Conservation (phyloP, 2,329 filamentous ascomycete genomes). For the Clarireedia monteithiana region DNA sequence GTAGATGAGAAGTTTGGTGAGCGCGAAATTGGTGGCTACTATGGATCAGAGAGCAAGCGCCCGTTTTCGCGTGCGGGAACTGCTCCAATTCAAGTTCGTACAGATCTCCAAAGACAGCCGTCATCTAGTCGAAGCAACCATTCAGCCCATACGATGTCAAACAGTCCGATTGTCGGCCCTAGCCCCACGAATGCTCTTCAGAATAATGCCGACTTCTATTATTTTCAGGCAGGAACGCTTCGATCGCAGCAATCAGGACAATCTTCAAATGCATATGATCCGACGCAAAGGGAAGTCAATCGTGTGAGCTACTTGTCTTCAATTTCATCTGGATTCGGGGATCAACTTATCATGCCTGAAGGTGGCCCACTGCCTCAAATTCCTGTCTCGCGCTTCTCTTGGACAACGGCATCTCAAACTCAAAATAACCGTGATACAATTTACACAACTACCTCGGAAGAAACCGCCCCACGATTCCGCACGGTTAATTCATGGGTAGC, state of each 20-base stretch:
- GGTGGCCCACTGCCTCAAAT: slow-evolving; percentile 13
- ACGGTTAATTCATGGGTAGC: slow-evolving; percentile 56
- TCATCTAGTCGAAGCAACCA: neutral
- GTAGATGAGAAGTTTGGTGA: slow-evolving; percentile 1
- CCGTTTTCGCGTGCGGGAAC: neutral
- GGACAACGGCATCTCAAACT: slow-evolving; percentile 17
- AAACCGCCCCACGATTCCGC: slow-evolving; percentile 44
- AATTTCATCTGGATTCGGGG: slow-evolving; percentile 56
- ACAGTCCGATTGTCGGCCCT: neutral
- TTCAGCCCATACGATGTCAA: neutral
- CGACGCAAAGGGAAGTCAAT: slow-evolving; percentile 18
- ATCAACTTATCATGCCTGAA: slow-evolving; percentile 42
- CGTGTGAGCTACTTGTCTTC: slow-evolving; percentile 43
- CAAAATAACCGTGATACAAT: slow-evolving; percentile 25
- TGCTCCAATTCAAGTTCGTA: slow-evolving; percentile 1
- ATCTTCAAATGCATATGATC: slow-evolving; percentile 19
- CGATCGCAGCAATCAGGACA: slow-evolving; percentile 10
- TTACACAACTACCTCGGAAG: slow-evolving; percentile 26
- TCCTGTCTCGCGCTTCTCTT: slow-evolving; percentile 23
- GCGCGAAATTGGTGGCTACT: slow-evolving; percentile 1
- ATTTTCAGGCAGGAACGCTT: slow-evolving; percentile 5
- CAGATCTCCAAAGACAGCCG: slow-evolving; percentile 4
- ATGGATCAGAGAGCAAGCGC: neutral
- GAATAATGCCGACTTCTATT: neutral
- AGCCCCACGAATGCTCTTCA: neutral